Evolutionary conservation across 495 filamentous ascomycete species (phyloP).

Genomic region (Trichoderma erinaceum): DNA sequence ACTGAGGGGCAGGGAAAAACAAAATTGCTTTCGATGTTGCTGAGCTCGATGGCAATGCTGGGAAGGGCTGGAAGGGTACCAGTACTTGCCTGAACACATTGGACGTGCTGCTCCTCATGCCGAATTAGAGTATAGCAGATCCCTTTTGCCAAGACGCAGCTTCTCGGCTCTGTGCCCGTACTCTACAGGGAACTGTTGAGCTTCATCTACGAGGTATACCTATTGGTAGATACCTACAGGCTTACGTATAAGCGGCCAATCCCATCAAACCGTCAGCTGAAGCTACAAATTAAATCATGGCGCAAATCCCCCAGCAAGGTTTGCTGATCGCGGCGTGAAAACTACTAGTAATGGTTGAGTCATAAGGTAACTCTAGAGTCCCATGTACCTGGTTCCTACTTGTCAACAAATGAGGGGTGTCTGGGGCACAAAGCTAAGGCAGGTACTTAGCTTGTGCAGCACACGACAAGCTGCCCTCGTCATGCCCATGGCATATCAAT

Average conservation of each 20-base stretch:
- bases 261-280: neutral
- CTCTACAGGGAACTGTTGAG: too few relatives aligned
- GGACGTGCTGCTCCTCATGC: too few relatives aligned
- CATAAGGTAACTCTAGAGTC: neutral
- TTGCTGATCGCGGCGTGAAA: neutral
- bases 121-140: too few relatives aligned
- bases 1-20: too few relatives aligned
- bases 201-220: too few relatives aligned
- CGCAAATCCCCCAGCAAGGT: neutral
- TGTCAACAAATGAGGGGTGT: conserved; percentile 11
- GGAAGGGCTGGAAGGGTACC: too few relatives aligned
- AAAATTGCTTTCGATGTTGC: too few relatives aligned
- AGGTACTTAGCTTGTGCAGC: conserved; percentile 7
- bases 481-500: neutral
- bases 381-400: neutral
- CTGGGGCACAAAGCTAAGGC: conserved; percentile 6
- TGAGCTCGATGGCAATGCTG: too few relatives aligned
- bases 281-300: neutral
- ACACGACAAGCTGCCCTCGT: conserved; percentile 10
- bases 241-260: neutral
- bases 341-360: neutral
- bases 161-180: too few relatives aligned
- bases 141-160: too few relatives aligned
- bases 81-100: too few relatives aligned
- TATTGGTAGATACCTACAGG: too few relatives aligned